phyloP scores from a whole-genome alignment of 2,329 filamentous ascomycete genomes.

The Arachnopeziza araneosa region DNA sequence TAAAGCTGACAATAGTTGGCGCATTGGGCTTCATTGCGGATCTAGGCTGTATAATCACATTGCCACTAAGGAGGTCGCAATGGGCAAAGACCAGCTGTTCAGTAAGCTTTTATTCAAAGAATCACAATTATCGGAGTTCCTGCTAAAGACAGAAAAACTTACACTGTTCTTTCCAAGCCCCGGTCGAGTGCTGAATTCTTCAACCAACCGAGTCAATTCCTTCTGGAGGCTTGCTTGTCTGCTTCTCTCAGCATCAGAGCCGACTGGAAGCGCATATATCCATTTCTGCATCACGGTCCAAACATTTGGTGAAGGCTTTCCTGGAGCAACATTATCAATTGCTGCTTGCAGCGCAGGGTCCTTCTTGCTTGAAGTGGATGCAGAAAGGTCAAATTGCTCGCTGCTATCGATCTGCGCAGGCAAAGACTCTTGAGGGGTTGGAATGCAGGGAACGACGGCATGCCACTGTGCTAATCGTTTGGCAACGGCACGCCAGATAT shows the following conservation, averaged over 20 bases:
- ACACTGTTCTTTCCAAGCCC: constrained; percentile 73
- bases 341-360: constrained; percentile 36
- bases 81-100: constrained; percentile 81
- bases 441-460: constrained; percentile 59
- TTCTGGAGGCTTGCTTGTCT: constrained; percentile 64
- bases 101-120: constrained; percentile 15
- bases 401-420: constrained; percentile 35
- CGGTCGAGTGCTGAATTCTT: constrained; percentile 67
- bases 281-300: constrained; percentile 97
- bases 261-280: constrained; percentile 76
- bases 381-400: constrained; percentile 22
- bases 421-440: constrained; percentile 27
- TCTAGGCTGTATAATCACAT: constrained; percentile 76
- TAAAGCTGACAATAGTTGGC: constrained; percentile 67
- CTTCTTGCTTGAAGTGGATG: constrained; percentile 28
- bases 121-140: background rate
- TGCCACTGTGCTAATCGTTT: constrained; percentile 89
- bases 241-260: constrained; percentile 61
- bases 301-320: constrained; percentile 73
- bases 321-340: constrained; percentile 51
- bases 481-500: constrained; percentile 79
- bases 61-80: constrained; percentile 92
- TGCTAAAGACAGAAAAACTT: constrained; percentile 33
- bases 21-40: constrained; percentile 29
- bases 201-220: constrained; percentile 67